Base-by-base conservation (phyloP, 148 eudicot species). In the Nepenthes gracilis region DNA sequence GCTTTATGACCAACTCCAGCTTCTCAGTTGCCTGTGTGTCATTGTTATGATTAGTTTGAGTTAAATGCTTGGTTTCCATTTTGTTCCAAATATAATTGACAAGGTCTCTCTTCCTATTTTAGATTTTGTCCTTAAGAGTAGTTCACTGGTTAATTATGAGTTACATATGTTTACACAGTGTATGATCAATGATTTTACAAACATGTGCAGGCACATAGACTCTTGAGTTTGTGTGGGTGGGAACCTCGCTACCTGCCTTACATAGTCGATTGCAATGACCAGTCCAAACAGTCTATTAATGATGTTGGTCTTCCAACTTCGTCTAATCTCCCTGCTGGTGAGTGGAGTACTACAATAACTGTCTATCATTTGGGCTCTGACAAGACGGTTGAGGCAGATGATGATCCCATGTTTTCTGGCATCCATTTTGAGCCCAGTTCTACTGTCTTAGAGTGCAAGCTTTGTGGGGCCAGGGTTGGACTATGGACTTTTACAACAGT, bases 151-250 rank as follows among this genome's bases (percentile, higher is more conserved):
- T 23, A 23, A 23, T 23, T 23, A 23, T 23, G 23, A 23, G 23
- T 51, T 43, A 8, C 13, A 49, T 63, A 2, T 49, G 12, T 6
- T 58, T n/a, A 12, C 14, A 38, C 63, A 33, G 4, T 57, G 63
- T 52, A 67, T 43, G 55, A 34, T 57, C 51, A 54, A 1, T 62
- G 45, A 68, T 57, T 6, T 67, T 61, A 33, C 23, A 23, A 23
- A 23, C 23, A 23, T 58, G 52, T 75, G 65, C 92, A 91, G 97
- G 96, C 92, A 47, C 85, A 80, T 64, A 88, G 81, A 78, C 71
- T 88, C 32, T 70, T 83, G 63, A 93, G 99, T 68, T 74, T 93
- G 67, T 86, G 88, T 70, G 99, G 99, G 43, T 93, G 99, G 99
- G 87, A 88, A 74, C 92, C 92, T 78, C 91, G 85, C 58, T 67